Evolutionary conservation across 495 filamentous ascomycete species (phyloP).

Genomic region (Trichocladium uniseriatum): DNA sequence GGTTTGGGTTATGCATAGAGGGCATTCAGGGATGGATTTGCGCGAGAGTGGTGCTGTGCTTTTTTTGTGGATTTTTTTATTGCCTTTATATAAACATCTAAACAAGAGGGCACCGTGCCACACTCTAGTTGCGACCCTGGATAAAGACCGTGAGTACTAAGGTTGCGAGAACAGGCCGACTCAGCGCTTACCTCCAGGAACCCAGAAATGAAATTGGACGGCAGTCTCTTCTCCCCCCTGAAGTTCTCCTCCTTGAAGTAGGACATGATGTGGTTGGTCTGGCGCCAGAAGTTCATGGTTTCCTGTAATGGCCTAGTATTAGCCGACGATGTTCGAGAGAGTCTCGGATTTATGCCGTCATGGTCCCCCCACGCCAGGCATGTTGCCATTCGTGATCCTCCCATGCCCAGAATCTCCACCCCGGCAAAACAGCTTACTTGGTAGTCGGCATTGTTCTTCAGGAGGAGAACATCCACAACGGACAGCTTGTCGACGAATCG

Average conservation of each 20-base stretch:
- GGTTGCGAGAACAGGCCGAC: not conserved
- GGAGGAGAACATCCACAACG: slow-evolving; percentile 79
- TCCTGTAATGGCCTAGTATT: slow-evolving; percentile 48
- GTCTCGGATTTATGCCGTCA: not conserved
- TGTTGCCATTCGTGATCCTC: too few relatives aligned
- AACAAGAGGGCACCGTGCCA: slow-evolving; percentile 7
- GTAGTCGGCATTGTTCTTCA: slow-evolving; percentile 80
- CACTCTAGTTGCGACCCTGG: slow-evolving; percentile 45
- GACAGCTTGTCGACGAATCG: slow-evolving; percentile 82
- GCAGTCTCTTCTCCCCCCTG: slow-evolving; percentile 61
- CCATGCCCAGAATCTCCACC: not conserved
- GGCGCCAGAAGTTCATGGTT: slow-evolving; percentile 99
- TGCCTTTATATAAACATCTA: slow-evolving; percentile 29
- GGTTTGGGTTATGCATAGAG: slow-evolving; percentile 10
- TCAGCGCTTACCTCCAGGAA: slow-evolving; percentile 68
- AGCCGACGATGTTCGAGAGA: slow-evolving; percentile 1
- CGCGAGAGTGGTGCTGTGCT: not conserved
- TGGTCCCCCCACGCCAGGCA: not conserved
- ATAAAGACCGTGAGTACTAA: slow-evolving; percentile 1
- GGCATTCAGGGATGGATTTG: slow-evolving; percentile 3
- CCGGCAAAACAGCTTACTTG: slow-evolving; percentile 46
- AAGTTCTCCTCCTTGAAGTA: slow-evolving; percentile 87
- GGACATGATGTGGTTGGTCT: slow-evolving; percentile 90
- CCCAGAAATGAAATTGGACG: slow-evolving; percentile 78
- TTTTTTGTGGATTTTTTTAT: not conserved